Percentiles rank a stretch among this genome's conserved stretches.
Conservation (phyloP, 768 basidiomycete genomes). For the Porphyrellus cyaneotinctus region DNA sequence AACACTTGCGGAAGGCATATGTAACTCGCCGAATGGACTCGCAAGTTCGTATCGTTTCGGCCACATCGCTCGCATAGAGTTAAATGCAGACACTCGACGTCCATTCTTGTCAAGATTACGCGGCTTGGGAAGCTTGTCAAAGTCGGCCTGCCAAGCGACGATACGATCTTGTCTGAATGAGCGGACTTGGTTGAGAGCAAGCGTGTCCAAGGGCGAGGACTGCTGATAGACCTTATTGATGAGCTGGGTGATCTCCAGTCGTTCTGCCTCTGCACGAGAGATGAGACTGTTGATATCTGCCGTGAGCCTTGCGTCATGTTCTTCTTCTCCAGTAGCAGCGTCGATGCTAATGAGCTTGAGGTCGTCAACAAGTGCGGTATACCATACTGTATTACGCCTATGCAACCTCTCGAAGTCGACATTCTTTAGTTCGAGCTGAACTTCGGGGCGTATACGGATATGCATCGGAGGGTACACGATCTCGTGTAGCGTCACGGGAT, state of each 20-base stretch:
- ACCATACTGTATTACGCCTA: slow-evolving; percentile 69
- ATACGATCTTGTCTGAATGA: slow-evolving; percentile 88
- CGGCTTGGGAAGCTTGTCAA: slow-evolving; percentile 77
- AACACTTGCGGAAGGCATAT: slow-evolving; percentile 59
- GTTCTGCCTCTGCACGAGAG: slow-evolving; percentile 68
- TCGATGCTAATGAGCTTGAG: slow-evolving; percentile 74
- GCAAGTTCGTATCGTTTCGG: slow-evolving; percentile 55
- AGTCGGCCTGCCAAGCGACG: slow-evolving; percentile 95
- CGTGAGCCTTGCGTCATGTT: slow-evolving; percentile 58
- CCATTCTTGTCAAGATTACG: slow-evolving; percentile 51
- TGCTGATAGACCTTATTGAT: slow-evolving; percentile 81
- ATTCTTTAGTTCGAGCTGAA: slow-evolving; percentile 87
- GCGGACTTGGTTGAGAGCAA: slow-evolving; percentile 82
- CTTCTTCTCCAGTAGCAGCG: slow-evolving; percentile 74
- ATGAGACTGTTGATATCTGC: slow-evolving; percentile 65
- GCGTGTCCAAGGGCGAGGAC: slow-evolving; percentile 76
- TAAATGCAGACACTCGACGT: slow-evolving; percentile 60
- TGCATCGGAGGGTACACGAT: slow-evolving; percentile 85
- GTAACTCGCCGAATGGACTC: slow-evolving; percentile 49
- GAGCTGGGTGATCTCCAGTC: slow-evolving; percentile 63
- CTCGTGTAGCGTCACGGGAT: slow-evolving; percentile 79
- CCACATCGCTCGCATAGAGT: slow-evolving; percentile 70
- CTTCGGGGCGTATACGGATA: slow-evolving; percentile 82
- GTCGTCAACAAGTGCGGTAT: slow-evolving; percentile 69
- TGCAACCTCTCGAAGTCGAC: slow-evolving; percentile 79